phyloP scores from a whole-genome alignment of 2,329 filamentous ascomycete genomes.

The Amauroascus verrucosus region DNA sequence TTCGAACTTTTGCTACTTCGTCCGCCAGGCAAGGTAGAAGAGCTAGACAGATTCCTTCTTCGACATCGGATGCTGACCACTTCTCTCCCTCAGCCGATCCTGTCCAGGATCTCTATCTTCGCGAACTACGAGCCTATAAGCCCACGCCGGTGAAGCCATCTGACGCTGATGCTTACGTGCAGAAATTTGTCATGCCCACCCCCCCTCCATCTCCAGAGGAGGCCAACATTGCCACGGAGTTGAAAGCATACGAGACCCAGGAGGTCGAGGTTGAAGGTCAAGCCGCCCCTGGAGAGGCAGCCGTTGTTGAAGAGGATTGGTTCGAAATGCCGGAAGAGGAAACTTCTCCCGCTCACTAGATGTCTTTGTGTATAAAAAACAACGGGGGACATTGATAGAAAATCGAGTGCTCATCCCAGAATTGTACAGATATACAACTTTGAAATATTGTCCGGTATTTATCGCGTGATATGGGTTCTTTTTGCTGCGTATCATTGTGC shows the following conservation, averaged over 20 bases:
- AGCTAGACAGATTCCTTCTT: constrained; percentile 29
- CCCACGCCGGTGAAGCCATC: constrained; percentile 67
- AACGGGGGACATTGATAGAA: constrained; percentile 1
- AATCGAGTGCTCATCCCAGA: constrained; percentile 3
- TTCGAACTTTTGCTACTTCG: constrained; percentile 55
- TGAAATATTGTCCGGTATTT: neutral
- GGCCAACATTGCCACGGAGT: constrained; percentile 77
- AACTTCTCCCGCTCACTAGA: constrained; percentile 37
- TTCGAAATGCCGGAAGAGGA: constrained; percentile 63
- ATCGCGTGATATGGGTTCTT: neutral
- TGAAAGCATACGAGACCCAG: constrained; percentile 91
- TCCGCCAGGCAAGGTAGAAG: constrained; percentile 52
- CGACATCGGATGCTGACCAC: constrained; percentile 11
- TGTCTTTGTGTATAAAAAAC: constrained; percentile 3
- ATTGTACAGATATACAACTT: constrained; percentile 14
- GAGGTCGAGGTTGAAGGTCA: constrained; percentile 90
- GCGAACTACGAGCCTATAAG: constrained; percentile 95
- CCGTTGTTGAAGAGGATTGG: constrained; percentile 61
- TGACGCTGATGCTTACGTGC: constrained; percentile 83
- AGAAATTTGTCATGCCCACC: constrained; percentile 72
- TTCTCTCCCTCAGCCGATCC: constrained; percentile 63
- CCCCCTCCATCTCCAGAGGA: constrained; percentile 85
- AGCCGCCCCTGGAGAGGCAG: constrained; percentile 51
- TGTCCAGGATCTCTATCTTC: constrained; percentile 95
- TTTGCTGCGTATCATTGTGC: too few species aligned